Evolutionary conservation across 257 asterid species (phyloP).

Genomic region (Scutellaria galericulata): DNA sequence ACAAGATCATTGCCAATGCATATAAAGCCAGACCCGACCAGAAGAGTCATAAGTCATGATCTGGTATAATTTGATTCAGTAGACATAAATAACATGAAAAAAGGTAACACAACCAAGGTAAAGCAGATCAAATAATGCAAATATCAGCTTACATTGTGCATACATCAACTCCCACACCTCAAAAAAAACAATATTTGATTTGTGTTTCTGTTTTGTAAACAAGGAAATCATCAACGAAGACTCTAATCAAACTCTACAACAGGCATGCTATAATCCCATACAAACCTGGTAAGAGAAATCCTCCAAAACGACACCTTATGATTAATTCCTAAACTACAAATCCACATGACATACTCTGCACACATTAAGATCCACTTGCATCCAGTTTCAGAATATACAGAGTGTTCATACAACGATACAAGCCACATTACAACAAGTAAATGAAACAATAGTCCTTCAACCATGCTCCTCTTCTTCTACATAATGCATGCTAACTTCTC

Average conservation of each 20-base stretch:
- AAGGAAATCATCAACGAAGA: no score
- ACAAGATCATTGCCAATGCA: not conserved
- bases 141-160: not conserved
- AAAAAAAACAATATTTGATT: not conserved
- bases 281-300: no score
- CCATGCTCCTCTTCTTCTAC: not conserved
- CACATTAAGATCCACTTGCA: not conserved
- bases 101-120: no score
- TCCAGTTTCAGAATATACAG: not conserved
- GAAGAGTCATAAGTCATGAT: no score
- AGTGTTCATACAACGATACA: not conserved
- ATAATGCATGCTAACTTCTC: not conserved
- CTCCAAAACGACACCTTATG: no score
- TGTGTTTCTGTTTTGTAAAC: not conserved
- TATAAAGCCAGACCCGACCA: not conserved
- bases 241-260: no score
- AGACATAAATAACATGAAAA: no score
- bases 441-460: not conserved
- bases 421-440: not conserved
- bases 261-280: no score
- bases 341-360: no score
- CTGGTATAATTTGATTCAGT: no score
- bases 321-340: no score
- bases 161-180: constrained; percentile 1
- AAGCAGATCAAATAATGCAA: no score